Base-by-base conservation (phyloP, 495 filamentous ascomycete genomes). In the Penicillium turbatum region DNA sequence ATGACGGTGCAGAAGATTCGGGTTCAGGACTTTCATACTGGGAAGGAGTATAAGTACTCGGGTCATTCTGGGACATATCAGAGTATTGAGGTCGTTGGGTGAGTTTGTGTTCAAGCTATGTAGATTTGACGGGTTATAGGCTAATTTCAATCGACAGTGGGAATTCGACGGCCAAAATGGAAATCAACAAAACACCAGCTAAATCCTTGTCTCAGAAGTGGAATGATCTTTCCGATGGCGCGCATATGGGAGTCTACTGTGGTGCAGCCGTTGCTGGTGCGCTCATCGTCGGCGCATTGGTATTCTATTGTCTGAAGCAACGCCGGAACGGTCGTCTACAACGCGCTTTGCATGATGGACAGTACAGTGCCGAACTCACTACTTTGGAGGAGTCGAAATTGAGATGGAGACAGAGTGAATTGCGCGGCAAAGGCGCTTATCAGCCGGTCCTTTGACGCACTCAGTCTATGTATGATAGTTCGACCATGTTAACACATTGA, bases 1-100 rank as follows among this genome's bases (percentile, higher is more conserved):
- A 89, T 91, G 84, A 81, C 72, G 48, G 83, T 91, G 5, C 60
- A 67, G 54, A 65, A 59, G 34, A 53, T 78, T 9, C 70, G 65
- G 2, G 64, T 74, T 5, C 56, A 59, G 30, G 69, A 72, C 38
- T 69, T 67, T 30, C 64, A 66, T 47, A 62, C 64, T 10, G 73
- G 65, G 27, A 60, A 63, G 35, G 56, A 63, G 24, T 76, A 76
- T 43, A 51, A 66, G 19, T 73, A 73, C 38, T 52, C 51, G 0
- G 71, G 68, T 7, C 51, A 56, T 27, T 60, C 56, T 4, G 73
- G 73, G 2, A 56, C 53, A 13, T 68, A 53, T 39, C 40, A 67
- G 11, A 71, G 70, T 38, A 75, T 75, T 29, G 58, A 72, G 1
- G 39, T 82, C 5, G 63, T 76, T 49, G 64, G 64, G 83, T 85